Conservation (phyloP, 2,329 filamentous ascomycete species). For the Aspergillus unguis region DNA sequence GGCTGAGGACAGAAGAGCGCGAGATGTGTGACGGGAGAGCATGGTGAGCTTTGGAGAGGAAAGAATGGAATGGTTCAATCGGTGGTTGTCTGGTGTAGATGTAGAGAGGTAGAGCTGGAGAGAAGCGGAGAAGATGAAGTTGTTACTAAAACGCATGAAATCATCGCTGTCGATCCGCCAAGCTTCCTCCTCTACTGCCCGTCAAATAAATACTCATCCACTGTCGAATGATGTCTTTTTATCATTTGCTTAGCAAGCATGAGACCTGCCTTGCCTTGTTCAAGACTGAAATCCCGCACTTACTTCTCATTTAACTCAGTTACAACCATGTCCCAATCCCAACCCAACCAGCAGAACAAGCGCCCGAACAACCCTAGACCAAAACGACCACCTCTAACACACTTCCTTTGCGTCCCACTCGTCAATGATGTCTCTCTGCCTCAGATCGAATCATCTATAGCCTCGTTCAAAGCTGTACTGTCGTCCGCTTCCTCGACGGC, state of each 20-base stretch:
- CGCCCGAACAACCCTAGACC: slow-evolving; percentile 6
- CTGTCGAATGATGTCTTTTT: neutral
- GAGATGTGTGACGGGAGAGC: slow-evolving; percentile 42
- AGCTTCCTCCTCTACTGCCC: slow-evolving; percentile 1
- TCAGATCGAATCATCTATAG: slow-evolving; percentile 63
- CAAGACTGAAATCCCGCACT: neutral
- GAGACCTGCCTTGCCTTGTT: slow-evolving; percentile 3
- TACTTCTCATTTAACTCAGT: slow-evolving; percentile 2
- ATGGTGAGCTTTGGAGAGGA: slow-evolving; percentile 22
- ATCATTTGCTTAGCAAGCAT: neutral
- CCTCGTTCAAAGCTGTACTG: slow-evolving; percentile 60
- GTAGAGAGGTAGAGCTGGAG: neutral
- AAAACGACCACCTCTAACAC: slow-evolving; percentile 39
- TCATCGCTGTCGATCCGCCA: slow-evolving; percentile 8
- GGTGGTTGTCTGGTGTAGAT: neutral
- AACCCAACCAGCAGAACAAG: slow-evolving; percentile 3
- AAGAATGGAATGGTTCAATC: neutral
- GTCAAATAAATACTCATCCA: neutral
- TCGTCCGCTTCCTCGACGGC: slow-evolving; percentile 12
- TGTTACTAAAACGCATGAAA: slow-evolving; percentile 5
- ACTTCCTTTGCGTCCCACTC: slow-evolving; percentile 57
- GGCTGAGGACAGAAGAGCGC: slow-evolving; percentile 32
- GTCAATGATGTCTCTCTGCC: slow-evolving; percentile 58
- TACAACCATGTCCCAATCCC: slow-evolving; percentile 11
- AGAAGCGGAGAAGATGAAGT: slow-evolving; percentile 4